These are phyloP conservation scores for Pueraria montana DNA, from an alignment of 306 rosid species.

Conservation along the genomic window DNA sequence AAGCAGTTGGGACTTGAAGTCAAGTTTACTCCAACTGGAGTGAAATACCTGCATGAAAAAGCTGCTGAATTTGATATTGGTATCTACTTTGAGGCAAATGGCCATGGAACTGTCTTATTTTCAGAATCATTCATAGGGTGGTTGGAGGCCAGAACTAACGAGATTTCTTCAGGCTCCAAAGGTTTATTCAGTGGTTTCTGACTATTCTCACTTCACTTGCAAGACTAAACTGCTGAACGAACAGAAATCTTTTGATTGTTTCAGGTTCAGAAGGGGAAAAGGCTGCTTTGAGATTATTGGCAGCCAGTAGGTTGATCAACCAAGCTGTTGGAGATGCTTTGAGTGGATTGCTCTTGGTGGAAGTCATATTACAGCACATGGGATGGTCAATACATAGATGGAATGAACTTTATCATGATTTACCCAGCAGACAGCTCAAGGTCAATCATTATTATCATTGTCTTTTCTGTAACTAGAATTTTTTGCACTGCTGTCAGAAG, in stretches of 20 bases:
- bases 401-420: slow-evolving; percentile 88
- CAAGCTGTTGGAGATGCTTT: slow-evolving; percentile 97
- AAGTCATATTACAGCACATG: slow-evolving; percentile 79
- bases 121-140: slow-evolving; percentile 68
- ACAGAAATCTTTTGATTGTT: slow-evolving; percentile 38
- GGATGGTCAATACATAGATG: slow-evolving; percentile 85
- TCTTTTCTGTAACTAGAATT: slow-evolving; percentile 3
- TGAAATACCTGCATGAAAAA: slow-evolving; percentile 87
- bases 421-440: slow-evolving; percentile 96
- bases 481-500: slow-evolving; percentile 16
- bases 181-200: slow-evolving; percentile 56
- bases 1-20: slow-evolving; percentile 84
- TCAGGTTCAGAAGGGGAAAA: slow-evolving; percentile 75
- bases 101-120: slow-evolving; percentile 92
- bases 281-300: slow-evolving; percentile 84
- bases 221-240: slow-evolving; percentile 36
- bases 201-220: slow-evolving; percentile 38
- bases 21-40: slow-evolving; percentile 87
- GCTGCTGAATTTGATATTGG: slow-evolving; percentile 87
- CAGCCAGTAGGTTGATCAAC: slow-evolving; percentile 82
- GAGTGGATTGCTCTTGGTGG: slow-evolving; percentile 91
- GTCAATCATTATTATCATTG: slow-evolving; percentile 51
- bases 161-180: slow-evolving; percentile 61
- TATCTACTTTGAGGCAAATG: slow-evolving; percentile 98
- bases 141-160: slow-evolving; percentile 62